Evolutionary conservation across 148 eudicot species (phyloP).

Genomic region (Limonium bicolor): DNA sequence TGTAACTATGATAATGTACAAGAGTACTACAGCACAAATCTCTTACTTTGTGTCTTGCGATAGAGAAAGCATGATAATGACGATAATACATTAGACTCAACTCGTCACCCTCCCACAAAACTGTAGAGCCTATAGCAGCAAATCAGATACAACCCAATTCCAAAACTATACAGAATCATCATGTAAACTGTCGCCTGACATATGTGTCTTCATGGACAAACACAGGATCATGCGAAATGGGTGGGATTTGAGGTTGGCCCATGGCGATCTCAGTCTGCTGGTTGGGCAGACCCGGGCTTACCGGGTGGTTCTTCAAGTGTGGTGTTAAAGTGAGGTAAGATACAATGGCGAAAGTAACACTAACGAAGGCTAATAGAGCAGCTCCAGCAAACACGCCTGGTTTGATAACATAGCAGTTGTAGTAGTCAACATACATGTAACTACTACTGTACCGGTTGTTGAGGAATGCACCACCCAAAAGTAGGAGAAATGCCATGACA

Average conservation of each 20-base stretch:
- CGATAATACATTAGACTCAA: too few species aligned
- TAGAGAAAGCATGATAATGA: too few species aligned
- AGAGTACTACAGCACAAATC: too few species aligned
- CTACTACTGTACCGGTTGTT: neutral
- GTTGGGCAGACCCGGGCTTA: conserved; percentile 19
- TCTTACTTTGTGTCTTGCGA: too few species aligned
- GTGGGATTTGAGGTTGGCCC: conserved; percentile 72
- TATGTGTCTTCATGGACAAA: conserved; percentile 91
- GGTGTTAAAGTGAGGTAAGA: neutral
- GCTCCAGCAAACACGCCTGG: neutral
- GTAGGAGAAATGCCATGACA: neutral
- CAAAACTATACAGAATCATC: neutral
- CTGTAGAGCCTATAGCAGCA: neutral
- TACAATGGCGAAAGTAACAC: neutral
- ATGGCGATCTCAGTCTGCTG: conserved; percentile 52
- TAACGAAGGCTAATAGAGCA: neutral
- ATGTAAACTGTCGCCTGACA: conserved; percentile 52
- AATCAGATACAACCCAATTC: neutral
- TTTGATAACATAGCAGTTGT: neutral
- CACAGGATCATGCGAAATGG: conserved; percentile 39
- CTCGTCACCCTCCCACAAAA: neutral
- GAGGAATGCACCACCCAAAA: neutral
- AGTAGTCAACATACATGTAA: neutral
- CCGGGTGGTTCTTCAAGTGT: conserved; percentile 4
- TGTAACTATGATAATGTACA: too few species aligned